A percentile compares a stretch with the other conserved stretches of the same genome.
Conservation (phyloP, 2,329 filamentous ascomycete genomes). For the Graphium sp. region DNA sequence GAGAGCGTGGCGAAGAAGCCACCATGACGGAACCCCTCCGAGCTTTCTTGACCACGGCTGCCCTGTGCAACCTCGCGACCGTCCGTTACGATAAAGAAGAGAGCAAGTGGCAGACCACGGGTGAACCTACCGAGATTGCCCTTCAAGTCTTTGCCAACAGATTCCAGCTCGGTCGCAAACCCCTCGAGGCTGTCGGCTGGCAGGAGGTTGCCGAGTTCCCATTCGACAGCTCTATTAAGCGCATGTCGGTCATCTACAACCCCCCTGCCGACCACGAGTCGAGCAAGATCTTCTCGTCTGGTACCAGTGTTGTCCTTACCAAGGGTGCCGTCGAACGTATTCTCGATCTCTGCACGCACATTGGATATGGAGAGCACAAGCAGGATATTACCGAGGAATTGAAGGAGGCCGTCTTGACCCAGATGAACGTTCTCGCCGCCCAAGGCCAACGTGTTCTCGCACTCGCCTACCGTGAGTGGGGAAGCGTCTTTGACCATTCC, state of each 20-base stretch:
- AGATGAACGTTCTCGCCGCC: slow-evolving; percentile 42
- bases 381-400: slow-evolving; percentile 30
- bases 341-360: slow-evolving; percentile 34
- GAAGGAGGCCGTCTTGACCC: slow-evolving; percentile 29
- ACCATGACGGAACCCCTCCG: slow-evolving; percentile 31
- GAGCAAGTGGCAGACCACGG: slow-evolving; percentile 46
- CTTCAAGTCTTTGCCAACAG: slow-evolving; percentile 60
- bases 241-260: slow-evolving; percentile 62
- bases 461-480: slow-evolving; percentile 45
- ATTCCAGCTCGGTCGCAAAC: slow-evolving; percentile 41
- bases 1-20: too few species aligned
- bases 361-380: slow-evolving; percentile 23
- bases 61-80: slow-evolving; percentile 50
- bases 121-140: slow-evolving; percentile 61
- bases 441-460: slow-evolving; percentile 59
- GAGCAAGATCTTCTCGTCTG: too few species aligned
- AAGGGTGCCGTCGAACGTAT: slow-evolving; percentile 47
- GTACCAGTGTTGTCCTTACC: slow-evolving; percentile 36
- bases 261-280: slow-evolving; percentile 20
- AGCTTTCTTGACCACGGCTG: slow-evolving; percentile 34
- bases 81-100: slow-evolving; percentile 37
- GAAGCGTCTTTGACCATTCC: slow-evolving; percentile 27
- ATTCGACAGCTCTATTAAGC: slow-evolving; percentile 66
- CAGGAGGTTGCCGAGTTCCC: slow-evolving; percentile 53
- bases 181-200: slow-evolving; percentile 35